A percentile compares a stretch with the other conserved stretches of the same genome.
Conservation (phyloP, 768 basidiomycete species). For the Fomitopsis serialis region DNA sequence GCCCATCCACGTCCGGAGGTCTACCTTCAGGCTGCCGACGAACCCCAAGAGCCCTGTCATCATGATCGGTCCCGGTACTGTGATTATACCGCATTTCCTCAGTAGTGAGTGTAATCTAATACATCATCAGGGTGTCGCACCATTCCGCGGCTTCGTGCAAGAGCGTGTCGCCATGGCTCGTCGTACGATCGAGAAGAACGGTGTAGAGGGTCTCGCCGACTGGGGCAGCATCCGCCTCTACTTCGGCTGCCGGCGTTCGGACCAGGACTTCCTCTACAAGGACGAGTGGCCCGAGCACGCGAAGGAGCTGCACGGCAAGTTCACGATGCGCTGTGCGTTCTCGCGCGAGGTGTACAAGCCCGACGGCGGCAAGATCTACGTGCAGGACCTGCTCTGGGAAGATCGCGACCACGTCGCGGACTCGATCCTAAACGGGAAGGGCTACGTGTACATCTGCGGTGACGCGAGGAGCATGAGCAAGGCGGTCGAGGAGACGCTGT, state of each 20-base stretch:
- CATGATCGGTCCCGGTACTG: slow-evolving; percentile 98
- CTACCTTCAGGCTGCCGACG: slow-evolving; percentile 95
- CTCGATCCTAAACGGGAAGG: slow-evolving; percentile 89
- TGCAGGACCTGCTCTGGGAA: slow-evolving; percentile 95
- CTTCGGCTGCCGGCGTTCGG: slow-evolving; percentile 90
- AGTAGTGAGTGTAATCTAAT: background rate
- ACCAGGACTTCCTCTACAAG: slow-evolving; percentile 89
- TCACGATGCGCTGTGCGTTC: slow-evolving; percentile 84
- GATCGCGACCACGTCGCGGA: slow-evolving; percentile 79
- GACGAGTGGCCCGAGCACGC: slow-evolving; percentile 92
- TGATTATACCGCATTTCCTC: slow-evolving; percentile 36
- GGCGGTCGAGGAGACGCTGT: slow-evolving; percentile 86
- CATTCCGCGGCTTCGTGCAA: slow-evolving; percentile 98
- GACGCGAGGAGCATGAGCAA: slow-evolving; percentile 97
- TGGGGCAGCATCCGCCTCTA: slow-evolving; percentile 95
- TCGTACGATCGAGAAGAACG: slow-evolving; percentile 93
- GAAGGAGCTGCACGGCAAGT: slow-evolving; percentile 86
- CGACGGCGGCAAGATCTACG: slow-evolving; percentile 94
- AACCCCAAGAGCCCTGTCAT: slow-evolving; percentile 98
- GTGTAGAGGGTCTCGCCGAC: slow-evolving; percentile 85
- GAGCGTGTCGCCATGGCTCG: slow-evolving; percentile 95
- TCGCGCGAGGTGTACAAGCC: slow-evolving; percentile 88
- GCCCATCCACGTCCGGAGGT: slow-evolving; percentile 91
- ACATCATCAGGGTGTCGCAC: slow-evolving; percentile 81
- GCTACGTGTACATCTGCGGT: slow-evolving; percentile 96